Base-by-base conservation (phyloP, 176 grass and related monocot genomes). In the Metroxylon sagu region DNA sequence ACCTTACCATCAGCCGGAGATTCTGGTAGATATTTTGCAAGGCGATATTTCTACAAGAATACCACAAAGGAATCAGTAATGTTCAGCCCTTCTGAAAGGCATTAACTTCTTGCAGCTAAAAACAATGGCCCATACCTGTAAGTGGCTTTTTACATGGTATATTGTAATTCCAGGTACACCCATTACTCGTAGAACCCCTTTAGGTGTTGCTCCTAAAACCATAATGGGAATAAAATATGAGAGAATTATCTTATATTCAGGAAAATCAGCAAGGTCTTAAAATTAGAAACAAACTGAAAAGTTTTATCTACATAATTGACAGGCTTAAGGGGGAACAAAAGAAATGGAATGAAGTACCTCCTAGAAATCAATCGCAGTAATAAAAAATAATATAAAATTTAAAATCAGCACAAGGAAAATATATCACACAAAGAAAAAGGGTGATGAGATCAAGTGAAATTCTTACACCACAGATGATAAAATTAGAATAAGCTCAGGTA, bases 121-220 rank as follows among this genome's bases (percentile, higher is more conserved):
- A 69, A 56, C 17, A 54, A 61, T 52, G 49, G 14, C 17, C 25
- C 35, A 26, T 78, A 97, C 92, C 83, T 97, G 92, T 72, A 97
- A 78, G 78, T 97, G 92, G 59, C 92, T 97, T 54, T 97, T 97
- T 57, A 97, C 92, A 26, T 97, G 92, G 80, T 97, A 97, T 70
- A 97, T 97, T 21, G 87, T 97, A 67, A 97, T 97, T 49, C 92
- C 87, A 25, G 87, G 92, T 49, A 97, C 92, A 64, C 87, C 92
- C 87, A 97, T 97, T 76, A 97, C 87, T 70, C 79, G 90, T 19
- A 97, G 71, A 35, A 97, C 92, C 58, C 92, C 92, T 91, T 97
- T 97, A 77, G 92, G 92, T 74, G 92, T 97, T 74, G 92, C 92
- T 75, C 92, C 92, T 97, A 58, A 69, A 86, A 51, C 19, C 67